Evolutionary conservation across 1,284 basidiomycete genomes (phyloP).

Genomic region (Cryptococcus sp.): DNA sequence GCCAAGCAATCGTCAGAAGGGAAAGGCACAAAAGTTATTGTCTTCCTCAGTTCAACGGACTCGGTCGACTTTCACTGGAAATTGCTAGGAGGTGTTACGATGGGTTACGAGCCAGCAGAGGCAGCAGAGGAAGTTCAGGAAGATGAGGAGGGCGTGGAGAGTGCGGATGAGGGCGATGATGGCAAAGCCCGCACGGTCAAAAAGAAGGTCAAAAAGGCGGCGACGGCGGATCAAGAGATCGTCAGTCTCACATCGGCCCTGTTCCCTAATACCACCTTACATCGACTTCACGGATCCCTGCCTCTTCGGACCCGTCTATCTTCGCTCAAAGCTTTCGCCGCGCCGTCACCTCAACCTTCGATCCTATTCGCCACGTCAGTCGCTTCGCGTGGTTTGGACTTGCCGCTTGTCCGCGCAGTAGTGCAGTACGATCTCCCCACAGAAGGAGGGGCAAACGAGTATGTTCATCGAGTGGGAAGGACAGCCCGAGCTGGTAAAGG

Average conservation of each 20-base stretch:
- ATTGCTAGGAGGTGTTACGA: slow-evolving; percentile 74
- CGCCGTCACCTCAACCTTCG: slow-evolving; percentile 55
- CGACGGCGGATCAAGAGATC: slow-evolving; percentile 47
- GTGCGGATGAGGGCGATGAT: slow-evolving; percentile 41
- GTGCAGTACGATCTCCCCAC: slow-evolving; percentile 97
- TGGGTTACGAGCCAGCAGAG: slow-evolving; percentile 60
- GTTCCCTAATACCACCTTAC: slow-evolving; percentile 78
- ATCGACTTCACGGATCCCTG: slow-evolving; percentile 92
- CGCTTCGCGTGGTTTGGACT: slow-evolving; percentile 94
- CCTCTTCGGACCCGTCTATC: slow-evolving; percentile 77
- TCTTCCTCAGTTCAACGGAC: slow-evolving; percentile 95
- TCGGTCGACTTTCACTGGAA: slow-evolving; percentile 97
- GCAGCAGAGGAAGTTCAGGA: slow-evolving; percentile 39
- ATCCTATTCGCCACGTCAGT: slow-evolving; percentile 95
- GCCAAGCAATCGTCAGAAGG: slow-evolving; percentile 33
- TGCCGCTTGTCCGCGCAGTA: slow-evolving; percentile 91
- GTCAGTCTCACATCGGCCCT: slow-evolving; percentile 70
- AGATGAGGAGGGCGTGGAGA: slow-evolving; percentile 35
- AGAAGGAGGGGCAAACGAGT: slow-evolving; percentile 94
- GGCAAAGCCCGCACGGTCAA: slow-evolving; percentile 17
- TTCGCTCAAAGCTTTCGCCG: slow-evolving; percentile 79
- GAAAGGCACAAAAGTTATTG: slow-evolving; percentile 67
- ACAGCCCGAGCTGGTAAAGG: slow-evolving; percentile 90
- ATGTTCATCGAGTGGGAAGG: slow-evolving; percentile 93
- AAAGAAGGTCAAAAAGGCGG: slow-evolving; percentile 29